Evolutionary conservation across 257 asterid species (phyloP), one percentile per base, ranked within the genome.

Genomic region (Solanum peruvianum): DNA sequence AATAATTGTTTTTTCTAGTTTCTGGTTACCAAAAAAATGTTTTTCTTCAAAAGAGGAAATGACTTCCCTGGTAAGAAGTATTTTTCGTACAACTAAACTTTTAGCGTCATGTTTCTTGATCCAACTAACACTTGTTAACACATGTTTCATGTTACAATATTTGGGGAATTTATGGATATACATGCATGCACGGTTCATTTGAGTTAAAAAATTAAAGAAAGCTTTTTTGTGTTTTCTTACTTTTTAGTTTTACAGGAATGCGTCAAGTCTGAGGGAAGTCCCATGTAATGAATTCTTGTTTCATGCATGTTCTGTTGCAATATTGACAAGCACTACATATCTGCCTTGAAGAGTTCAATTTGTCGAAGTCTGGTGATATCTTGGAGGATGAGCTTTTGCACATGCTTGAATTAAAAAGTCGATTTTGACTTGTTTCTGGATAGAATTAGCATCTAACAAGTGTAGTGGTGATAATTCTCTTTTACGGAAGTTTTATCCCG

Each of bases 281-380:
- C 86, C 87, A 58, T 92, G 94, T 91, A 91, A 96, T 95, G 98
- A 91, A 88, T 89, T 93, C 88, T 90, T 91, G 95, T 92, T 93
- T 88, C 92, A 91, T 90, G 91, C 93, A 88, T 93, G 92, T 87
- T 88, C 88, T 16, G 66, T 94, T 42, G 89, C 90, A 66, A 75
- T 92, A 83, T 86, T 92, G 77, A 87, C 93, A 52, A 90, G 90
- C 87, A 88, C 90, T 77, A 78, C 90, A 78, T 87, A 29, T 91
- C 87, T 73, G 87, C 69, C 75, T 39, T 91, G 60, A 92, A 73
- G 90, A 90, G 90, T 87, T 86, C 92, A 56, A 75, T 91, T 90
- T 83, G 87, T 80, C 87, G 88, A 76, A 41, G 88, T 89, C 87
- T 88, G 35, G 73, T 91, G 67, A 86, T 93, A 86, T 88, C 89